Evolutionary conservation across 2,329 filamentous ascomycete genomes (phyloP), one percentile per base, ranked within the genome.

Genomic region (Alternaria incomplexa): DNA sequence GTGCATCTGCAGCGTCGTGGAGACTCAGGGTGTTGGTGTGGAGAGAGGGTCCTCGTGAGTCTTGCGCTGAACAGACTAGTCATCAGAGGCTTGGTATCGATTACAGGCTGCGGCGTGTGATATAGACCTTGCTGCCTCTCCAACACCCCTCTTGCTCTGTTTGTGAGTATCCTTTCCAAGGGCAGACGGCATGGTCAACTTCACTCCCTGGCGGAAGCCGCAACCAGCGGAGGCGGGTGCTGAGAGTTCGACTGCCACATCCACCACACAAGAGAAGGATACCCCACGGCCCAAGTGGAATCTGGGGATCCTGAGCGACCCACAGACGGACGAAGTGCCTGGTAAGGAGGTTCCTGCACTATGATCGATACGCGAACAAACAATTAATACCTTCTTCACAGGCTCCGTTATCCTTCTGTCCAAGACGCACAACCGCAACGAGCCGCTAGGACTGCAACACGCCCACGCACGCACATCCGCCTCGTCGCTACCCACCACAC

Each of bases 251-350:
- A 46, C 64, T 45, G 48, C 56, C 23, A 23, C 51, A 26, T 54
- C 61, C 23, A 40, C 36, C 36, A 32, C 58, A 28, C 32, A 64
- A 36, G 64, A 66, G 48, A 62, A 58, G 13, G 55, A 61, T 48
- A 28, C 58, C 11, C 51, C 51, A 44, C 62, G 59, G 17, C 67
- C 61, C 44, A 73, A 61, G 50, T 87, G 86, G 81, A 88, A 83
- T 15, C 75, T 97, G 82, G 93, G 94, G n/a, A 92, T 97, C 25
- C 79, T 97, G 66, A 94, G 93, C 73, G 93, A 96, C 72, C 87
- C 83, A 51, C 79, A 90, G 61, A 97, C 93, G 0, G 91, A 96
- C 66, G 92, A 97, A 81, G 93, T 97, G 12, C 94, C 94, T 69
- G 93, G 92, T 93, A 82, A 66, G 86, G 43, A 20, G 28, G 28